Base-by-base conservation (phyloP, 441 rosid species). In the Pelargonium fulgidum region DNA sequence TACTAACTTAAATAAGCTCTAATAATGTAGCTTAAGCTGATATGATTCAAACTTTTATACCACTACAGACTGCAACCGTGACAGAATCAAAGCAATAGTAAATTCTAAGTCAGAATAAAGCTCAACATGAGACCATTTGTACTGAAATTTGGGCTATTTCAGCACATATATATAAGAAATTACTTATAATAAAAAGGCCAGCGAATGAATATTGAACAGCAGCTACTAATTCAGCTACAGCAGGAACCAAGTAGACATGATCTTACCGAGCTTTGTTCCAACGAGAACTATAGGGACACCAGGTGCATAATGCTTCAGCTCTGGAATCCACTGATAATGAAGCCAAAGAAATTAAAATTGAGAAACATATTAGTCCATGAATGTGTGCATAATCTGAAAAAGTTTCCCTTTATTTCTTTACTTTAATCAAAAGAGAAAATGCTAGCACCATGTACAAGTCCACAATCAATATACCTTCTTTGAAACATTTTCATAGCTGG, bases 241-340 rank as follows among this genome's bases (percentile, higher is more conserved):
- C 17, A 26, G 10, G 19, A 58, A 4, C 41, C 26, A 24, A 26
- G 26, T 24, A 62, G 26, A 24, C 66, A 74, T 19, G 11, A 19
- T 17, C 68, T 61, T 80, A 87, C 93, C 90, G 54, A 89, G 90
- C 73, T 90, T 88, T 69, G 93, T 88, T 77, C 93, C 96, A 71
- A 89, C 96, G 29, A 89, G 91, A 77, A 87, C 75, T 16, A 89
- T 79, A 4, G 91, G 96, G 81, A 88, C 91, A 64, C 93, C 93
- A 42, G 93, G 89, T 3, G 91, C 91, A 79, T 85, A 86, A 78
- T 88, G 93, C 85, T 83, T 88, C 69, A 90, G 75, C 76, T 86
- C 96, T 14, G 93, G 96, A 76, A 89, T 87, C 96, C 96, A 89
- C 96, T 87, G 85, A 66, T 73, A 83, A 3, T 16, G 56, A 67